phyloP scores from a whole-genome alignment of 257 asterid species.

The Primulina tabacum region DNA sequence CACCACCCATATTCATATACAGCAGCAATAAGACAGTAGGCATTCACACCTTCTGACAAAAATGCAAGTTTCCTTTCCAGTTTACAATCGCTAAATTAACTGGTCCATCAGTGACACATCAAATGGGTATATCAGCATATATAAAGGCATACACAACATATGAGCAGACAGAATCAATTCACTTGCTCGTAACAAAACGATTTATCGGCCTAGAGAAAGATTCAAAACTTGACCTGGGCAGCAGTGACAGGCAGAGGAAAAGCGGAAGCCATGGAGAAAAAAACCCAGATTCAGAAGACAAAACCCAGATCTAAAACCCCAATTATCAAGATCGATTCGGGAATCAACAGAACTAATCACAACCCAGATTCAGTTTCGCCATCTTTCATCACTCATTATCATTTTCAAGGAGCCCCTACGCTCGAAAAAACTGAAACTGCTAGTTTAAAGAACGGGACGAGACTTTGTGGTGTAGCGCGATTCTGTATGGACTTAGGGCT shows the following conservation, averaged over 20 bases:
- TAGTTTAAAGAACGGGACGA: slow-evolving; percentile 1
- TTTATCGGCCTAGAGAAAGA: background rate
- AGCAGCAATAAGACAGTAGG: slow-evolving; percentile 15
- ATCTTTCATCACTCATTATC: background rate
- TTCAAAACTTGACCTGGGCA: slow-evolving; percentile 34
- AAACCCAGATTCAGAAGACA: background rate
- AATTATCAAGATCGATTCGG: slow-evolving; percentile 26
- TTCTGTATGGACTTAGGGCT: slow-evolving; percentile 16
- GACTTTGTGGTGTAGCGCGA: slow-evolving; percentile 6
- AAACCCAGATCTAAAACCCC: slow-evolving; percentile 14
- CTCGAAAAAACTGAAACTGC: slow-evolving; percentile 11
- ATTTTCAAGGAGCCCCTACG: slow-evolving; percentile 16
- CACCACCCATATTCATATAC: slow-evolving; percentile 20
- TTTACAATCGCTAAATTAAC: background rate
- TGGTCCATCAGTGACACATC: background rate
- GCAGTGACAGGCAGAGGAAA: slow-evolving; percentile 51
- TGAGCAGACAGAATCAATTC: background rate
- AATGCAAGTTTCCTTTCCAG: background rate
- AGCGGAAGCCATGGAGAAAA: slow-evolving; percentile 38
- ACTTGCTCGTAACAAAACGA: background rate
- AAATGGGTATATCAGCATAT: background rate
- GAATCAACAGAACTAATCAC: background rate
- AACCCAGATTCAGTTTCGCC: slow-evolving; percentile 24
- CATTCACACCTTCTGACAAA: background rate
- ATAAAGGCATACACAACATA: background rate